Evolutionary conservation across 495 filamentous ascomycete genomes (phyloP).

Genomic region (Penicillium pulvis): DNA sequence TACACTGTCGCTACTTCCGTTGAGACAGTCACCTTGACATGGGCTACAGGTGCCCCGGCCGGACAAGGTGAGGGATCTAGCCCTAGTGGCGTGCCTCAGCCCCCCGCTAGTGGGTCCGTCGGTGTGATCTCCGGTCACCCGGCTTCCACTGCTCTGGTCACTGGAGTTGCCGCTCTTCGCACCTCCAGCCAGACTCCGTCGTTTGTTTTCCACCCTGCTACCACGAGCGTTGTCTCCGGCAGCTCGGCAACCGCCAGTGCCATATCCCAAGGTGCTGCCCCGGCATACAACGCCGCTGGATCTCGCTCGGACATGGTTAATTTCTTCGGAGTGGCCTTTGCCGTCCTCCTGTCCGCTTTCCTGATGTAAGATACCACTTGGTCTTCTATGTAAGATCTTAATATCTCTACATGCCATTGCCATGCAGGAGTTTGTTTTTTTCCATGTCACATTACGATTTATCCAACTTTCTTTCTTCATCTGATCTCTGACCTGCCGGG

Average conservation of each 20-base stretch:
- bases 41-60: neutral
- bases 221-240: slow-evolving; percentile 11
- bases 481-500: neutral
- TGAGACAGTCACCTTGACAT: slow-evolving; percentile 3
- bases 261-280: slow-evolving; percentile 19
- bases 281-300: slow-evolving; percentile 10
- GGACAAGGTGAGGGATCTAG: slow-evolving; percentile 6
- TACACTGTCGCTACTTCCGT: slow-evolving; percentile 15
- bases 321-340: slow-evolving; percentile 10
- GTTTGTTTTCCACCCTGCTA: slow-evolving; percentile 22
- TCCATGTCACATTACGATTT: slow-evolving; percentile 6
- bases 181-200: slow-evolving; percentile 20
- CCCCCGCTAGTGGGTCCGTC: slow-evolving; percentile 1
- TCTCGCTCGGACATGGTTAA: slow-evolving; percentile 5
- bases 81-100: neutral
- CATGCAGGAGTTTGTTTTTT: neutral
- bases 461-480: neutral
- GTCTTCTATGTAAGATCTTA: neutral
- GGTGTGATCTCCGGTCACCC: neutral
- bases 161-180: slow-evolving; percentile 8
- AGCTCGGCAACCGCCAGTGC: slow-evolving; percentile 18
- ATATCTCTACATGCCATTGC: neutral
- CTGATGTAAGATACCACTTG: slow-evolving; percentile 11
- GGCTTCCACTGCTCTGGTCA: slow-evolving; percentile 6
- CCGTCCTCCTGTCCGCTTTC: slow-evolving; percentile 14